Evolutionary conservation across 108 stramenopile genomes (phyloP).

Genomic region (Skeletonema grethae): DNA sequence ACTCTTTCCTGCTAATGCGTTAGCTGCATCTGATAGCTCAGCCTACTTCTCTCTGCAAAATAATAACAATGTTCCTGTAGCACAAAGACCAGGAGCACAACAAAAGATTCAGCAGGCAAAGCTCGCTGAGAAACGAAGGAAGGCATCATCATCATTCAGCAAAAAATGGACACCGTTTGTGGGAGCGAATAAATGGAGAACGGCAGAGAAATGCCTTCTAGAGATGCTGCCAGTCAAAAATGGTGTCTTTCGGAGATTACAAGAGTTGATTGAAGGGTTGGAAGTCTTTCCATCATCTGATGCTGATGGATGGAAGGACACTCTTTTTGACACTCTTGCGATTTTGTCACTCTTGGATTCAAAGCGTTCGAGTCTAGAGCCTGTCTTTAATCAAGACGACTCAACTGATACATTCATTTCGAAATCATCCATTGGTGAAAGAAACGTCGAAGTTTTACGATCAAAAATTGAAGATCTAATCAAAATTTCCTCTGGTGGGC

Average conservation of each 20-base stretch:
- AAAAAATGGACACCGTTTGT: conserved; percentile 47
- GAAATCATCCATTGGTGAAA: conserved; percentile 72
- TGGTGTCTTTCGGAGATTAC: conserved; percentile 63
- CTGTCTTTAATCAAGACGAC: conserved; percentile 83
- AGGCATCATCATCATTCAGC: conserved; percentile 3
- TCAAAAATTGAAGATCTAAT: conserved; percentile 50
- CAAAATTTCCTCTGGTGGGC: conserved; percentile 40
- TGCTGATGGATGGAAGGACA: conserved; percentile 48
- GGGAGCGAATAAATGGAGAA: conserved; percentile 35
- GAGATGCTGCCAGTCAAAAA: conserved; percentile 77
- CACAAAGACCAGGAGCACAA: conserved; percentile 23
- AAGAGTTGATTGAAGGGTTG: conserved; percentile 55
- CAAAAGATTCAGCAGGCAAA: conserved; percentile 30
- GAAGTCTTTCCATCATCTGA: conserved; percentile 13
- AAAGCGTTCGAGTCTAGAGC: conserved; percentile 67
- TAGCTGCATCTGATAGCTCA: conserved; percentile 1
- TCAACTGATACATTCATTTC: conserved; percentile 61
- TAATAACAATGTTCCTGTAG: conserved; percentile 44
- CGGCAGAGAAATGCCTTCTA: conserved; percentile 61
- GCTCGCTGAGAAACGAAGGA: conserved; percentile 21
- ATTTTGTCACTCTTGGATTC: conserved; percentile 52
- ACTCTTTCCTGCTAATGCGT: neutral
- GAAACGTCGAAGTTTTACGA: conserved; percentile 59
- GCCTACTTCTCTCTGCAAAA: conserved; percentile 45
- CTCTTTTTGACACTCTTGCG: conserved; percentile 34